Evolutionary conservation across 2,329 filamentous ascomycete genomes (phyloP), one percentile per base, ranked within the genome.

Genomic region (Keithomyces neogunnii): DNA sequence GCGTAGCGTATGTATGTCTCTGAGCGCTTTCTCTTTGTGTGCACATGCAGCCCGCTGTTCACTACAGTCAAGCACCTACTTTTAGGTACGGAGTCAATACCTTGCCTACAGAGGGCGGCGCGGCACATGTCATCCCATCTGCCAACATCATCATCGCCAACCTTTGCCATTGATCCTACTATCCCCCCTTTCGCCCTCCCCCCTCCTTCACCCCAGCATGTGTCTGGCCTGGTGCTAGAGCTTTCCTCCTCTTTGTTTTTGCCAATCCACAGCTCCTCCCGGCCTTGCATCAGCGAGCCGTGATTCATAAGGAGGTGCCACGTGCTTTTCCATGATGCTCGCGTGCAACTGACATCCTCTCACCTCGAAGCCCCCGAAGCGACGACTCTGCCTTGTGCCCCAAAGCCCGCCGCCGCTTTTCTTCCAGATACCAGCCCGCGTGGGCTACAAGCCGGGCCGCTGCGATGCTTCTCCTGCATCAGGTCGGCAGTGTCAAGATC

Each of bases 401-500:
- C 19, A 19, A 19, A 9, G 40, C 30, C 8, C 40, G 28, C 5
- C 40, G 30, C 28, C 6, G 13, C 40, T 13, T 30, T 30, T 30
- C 40, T 9, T 4, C 40, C 26, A 29, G 26, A 44, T 4, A 30
- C 40, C 11, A 4, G 19, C 39, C 39, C 28, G 39, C 7, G 26
- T 8, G 9, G 9, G 8, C 26, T 29, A 5, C n/a, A 31, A 29
- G 40, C 7, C 7, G 6, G 40, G 9, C 40, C 28, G 28, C 11
- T 19, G 40, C 40, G 33, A 97, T 97, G 93, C 77, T 97, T 57
- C 82, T 97, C 65, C 74, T 96, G 55, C 88, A 96, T 70, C 93
- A 97, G 72, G 78, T 86, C 57, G 93, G 93, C 63, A 89, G 81
- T 72, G 86, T 97, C 66, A 95, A 92, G 70, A 88, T 97, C 57